Conservation (phyloP, 371 early-diverging fungal species). For the Mortierella sp. region DNA sequence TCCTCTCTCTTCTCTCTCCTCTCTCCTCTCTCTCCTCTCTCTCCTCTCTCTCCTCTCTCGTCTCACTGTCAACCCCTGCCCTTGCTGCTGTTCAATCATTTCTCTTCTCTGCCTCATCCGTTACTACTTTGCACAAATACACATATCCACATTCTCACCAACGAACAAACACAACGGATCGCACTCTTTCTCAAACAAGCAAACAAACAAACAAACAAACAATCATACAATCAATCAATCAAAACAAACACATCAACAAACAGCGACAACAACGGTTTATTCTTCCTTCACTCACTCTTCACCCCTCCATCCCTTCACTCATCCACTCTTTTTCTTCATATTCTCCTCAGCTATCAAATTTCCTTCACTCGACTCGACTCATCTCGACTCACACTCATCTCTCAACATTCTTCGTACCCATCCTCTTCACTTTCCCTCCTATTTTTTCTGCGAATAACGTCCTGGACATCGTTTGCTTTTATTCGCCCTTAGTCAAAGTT, state of each 20-base stretch:
- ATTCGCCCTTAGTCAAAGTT: neutral
- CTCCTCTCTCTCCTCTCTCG: neutral
- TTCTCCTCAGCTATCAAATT: neutral
- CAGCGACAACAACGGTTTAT: neutral
- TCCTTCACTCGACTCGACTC: neutral
- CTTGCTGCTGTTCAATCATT: neutral
- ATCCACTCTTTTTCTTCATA: neutral
- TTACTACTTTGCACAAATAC: neutral
- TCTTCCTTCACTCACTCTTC: neutral
- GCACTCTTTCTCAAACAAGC: neutral
- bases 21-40: neutral
- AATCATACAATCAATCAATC: no score
- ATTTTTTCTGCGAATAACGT: neutral
- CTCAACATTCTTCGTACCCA: no score
- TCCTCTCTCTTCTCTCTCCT: neutral
- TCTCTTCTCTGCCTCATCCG: neutral
- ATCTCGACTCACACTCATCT: neutral
- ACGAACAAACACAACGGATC: neutral
- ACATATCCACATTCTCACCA: neutral
- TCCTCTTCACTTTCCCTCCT: neutral
- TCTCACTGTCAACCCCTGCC: neutral
- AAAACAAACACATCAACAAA: neutral
- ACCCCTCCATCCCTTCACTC: neutral
- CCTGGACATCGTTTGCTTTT: neutral
- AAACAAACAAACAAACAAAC: conserved; percentile 6